Evolutionary conservation across 352 stramenopile genomes (phyloP).

Genomic region (Saprolegnia diclina): DNA sequence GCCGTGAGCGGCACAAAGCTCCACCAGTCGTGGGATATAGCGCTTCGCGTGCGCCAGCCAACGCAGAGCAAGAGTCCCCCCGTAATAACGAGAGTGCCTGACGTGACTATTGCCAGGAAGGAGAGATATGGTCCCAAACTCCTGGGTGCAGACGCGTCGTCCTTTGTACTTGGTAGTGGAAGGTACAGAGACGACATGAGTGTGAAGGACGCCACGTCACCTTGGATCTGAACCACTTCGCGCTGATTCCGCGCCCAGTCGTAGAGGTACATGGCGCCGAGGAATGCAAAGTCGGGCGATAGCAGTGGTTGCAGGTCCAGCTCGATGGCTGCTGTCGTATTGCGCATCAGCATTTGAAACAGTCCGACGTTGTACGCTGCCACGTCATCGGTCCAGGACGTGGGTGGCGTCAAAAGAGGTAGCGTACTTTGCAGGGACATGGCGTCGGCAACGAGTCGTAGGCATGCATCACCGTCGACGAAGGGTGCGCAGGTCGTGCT

Average conservation of each 20-base stretch:
- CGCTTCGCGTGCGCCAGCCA: background rate
- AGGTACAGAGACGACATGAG: background rate
- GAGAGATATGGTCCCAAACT: background rate
- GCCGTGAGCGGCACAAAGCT: background rate
- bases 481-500: background rate
- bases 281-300: background rate
- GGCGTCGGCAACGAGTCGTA: background rate
- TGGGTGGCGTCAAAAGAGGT: background rate
- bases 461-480: background rate
- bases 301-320: background rate
- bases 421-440: background rate
- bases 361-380: conserved; percentile 2
- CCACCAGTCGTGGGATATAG: background rate
- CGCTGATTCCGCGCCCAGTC: background rate
- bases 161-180: background rate
- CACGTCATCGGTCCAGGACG: background rate
- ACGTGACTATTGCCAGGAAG: background rate
- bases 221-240: background rate
- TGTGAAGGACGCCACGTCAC: background rate
- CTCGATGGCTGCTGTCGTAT: background rate
- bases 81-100: background rate
- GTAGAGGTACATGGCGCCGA: background rate
- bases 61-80: background rate
- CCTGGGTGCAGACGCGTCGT: background rate
- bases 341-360: background rate